Base-by-base conservation (phyloP, 768 basidiomycete species). In the Trametes meyenii region DNA sequence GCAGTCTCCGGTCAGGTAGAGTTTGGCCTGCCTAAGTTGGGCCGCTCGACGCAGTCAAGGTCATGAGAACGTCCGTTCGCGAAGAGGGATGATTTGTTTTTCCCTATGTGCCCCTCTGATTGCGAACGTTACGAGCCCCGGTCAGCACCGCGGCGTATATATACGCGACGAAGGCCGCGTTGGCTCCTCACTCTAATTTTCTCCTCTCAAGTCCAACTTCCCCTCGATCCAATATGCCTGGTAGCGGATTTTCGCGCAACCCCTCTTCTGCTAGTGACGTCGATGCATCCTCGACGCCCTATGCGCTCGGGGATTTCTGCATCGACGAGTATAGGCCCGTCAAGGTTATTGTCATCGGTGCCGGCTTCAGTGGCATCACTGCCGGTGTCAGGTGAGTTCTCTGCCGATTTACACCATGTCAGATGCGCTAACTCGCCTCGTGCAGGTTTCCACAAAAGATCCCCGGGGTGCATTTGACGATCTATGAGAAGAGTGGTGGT, bases 341-440 rank as follows among this genome's bases (percentile, higher is more conserved):
- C 55, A 82, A 77, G 64, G 83, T 86, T 26, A 78, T 82, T 5
- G 73, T 79, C 26, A 82, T 87, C 36, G 85, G 86, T 36, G 83
- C 85, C 11, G 85, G 86, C 1, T 86, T 79, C 69, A 82, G 82
- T 48, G 85, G 85, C 3, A 83, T 87, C 63, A 76, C 80, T 7
- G 83, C 85, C 38, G 85, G 80, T 2, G 84, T 87, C 55, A 75
- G 85, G 80, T 82, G 64, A 16, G 63, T 59, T 6, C 26, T 23
- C 29, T 38, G 19, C 14, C 11, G n/a, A 3, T 14, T 14, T 29
- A 14, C 16, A 7, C 19, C 46, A 6, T 24, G 26, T 29, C 50
- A 29, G 48, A 50, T 23, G 33, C 26, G 3, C 4, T 26, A 8
- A 16, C 17, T 3, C 23, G 48, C 14, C 29, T 33, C 5, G 39